A percentile compares a stretch with the other conserved stretches of the same genome.
phyloP scores from a whole-genome alignment of 768 basidiomycete genomes.

The Russula sp. region DNA sequence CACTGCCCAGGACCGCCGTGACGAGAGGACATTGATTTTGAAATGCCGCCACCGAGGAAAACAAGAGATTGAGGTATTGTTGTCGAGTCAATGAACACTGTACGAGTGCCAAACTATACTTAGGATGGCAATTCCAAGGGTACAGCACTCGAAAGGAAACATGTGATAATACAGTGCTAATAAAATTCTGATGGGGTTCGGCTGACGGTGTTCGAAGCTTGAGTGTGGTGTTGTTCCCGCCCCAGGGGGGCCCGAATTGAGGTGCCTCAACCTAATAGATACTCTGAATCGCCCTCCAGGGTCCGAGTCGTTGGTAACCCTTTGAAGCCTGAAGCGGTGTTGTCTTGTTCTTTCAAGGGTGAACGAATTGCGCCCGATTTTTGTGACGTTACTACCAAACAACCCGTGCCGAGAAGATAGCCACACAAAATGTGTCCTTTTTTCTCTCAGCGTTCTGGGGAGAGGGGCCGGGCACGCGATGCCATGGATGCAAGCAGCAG shows the following conservation, averaged over 20 bases:
- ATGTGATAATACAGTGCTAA: background rate
- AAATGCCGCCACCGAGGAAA: too few species aligned
- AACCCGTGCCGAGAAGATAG: background rate
- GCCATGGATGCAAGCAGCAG: too few species aligned
- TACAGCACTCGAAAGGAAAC: background rate
- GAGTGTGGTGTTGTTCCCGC: background rate
- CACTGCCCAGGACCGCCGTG: background rate
- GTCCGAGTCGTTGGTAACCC: too few species aligned
- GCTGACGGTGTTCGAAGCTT: too few species aligned
- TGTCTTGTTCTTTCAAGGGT: too few species aligned
- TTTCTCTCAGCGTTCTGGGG: background rate
- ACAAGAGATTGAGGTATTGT: too few species aligned
- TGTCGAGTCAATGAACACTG: too few species aligned
- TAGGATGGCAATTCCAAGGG: background rate
- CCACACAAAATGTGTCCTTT: background rate
- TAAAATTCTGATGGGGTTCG: background rate
- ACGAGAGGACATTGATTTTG: too few species aligned
- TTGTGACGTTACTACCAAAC: background rate
- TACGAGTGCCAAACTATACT: background rate
- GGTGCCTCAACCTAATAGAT: background rate
- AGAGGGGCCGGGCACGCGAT: too few species aligned
- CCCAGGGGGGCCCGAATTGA: background rate
- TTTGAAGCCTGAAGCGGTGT: too few species aligned
- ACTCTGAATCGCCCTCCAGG: too few species aligned
- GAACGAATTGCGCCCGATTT: background rate